Evolutionary conservation across 1,284 basidiomycete species (phyloP), one percentile per base, ranked within the genome.

Genomic region (Agaricales sp.): DNA sequence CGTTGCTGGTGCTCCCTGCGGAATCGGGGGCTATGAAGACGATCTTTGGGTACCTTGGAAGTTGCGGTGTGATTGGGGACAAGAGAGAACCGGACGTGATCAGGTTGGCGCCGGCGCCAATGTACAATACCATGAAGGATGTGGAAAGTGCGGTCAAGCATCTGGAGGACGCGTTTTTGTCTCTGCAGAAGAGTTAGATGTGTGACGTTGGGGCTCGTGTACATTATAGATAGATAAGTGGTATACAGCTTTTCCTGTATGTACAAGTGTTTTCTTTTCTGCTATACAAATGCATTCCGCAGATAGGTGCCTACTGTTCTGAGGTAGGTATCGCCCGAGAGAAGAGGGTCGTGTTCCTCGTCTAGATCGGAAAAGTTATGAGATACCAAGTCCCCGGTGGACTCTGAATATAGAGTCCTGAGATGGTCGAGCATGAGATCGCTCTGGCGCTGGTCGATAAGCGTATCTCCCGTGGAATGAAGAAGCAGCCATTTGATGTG

Each of bases 1-100:
- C 90, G 16, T 67, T 97, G 25, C 65, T 89, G 41, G 86, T 95
- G 65, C 65, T 88, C 18, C 88, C 84, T 38, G 46, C 64, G 23
- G 77, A 71, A 43, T 68, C 73, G 14, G 77, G 74, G 19, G 61
- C 80, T 46, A 95, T 96, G 92, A 74, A 74, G 51, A 70, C 69
- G 53, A 75, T 95, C 18, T 80, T 82, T 54, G 64, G 74, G 47
- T 70, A 68, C 24, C 65, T 96, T 62, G 66, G 73, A 44, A 72
- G 73, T 52, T 67, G 71, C 50, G 94, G 94, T 13, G 83, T 97
- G 6, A 75, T 95, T 51, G 92, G 89, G 14, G 93, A 97, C 65
- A 89, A 94, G 65, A 71, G 93, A 57, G 71, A 83, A 58, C 93
- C 94, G 19, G 86, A 91, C 60, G 90, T 97, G 50, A 92, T 97